Evolutionary conservation across 164 flowering plant species (phyloP), one percentile per base, ranked within the genome.

Genomic region (Protea cynaroides): DNA sequence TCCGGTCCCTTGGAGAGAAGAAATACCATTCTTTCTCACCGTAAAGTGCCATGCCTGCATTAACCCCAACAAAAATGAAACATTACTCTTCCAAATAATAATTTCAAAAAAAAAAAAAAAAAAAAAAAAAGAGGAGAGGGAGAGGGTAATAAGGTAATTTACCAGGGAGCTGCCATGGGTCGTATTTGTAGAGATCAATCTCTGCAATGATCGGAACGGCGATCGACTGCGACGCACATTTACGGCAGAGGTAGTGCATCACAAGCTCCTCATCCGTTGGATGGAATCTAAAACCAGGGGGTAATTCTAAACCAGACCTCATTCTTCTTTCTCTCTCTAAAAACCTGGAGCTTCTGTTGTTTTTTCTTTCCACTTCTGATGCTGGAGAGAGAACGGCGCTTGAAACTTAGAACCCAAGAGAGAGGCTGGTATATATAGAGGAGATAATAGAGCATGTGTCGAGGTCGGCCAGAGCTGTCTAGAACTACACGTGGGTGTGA

Each of bases 21-120:
- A 85, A 85, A 24, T 85, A 85, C 90, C 90, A 83, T 61, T 85
- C 90, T 58, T 85, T 85, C 40, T 85, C 90, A 10, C 90, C 90
- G 25, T 79, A 82, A 14, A 70, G 25, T 1, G 88, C 88, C 84
- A 79, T 58, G 0, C 68, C 90, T 85, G 64, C 63, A 69, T 17
- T 14, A 46, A 56, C n/a, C 15, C 12, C 13, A 29, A 58, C 8
- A 18, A 2, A 37, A 4, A 10, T 43, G 23, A 25, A 6, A 40
- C 8, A 8, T 6, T 17, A 55, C 21, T 12, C 49, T 22, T 22
- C 23, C n/a, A 17, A 21, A 1, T 40, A 56, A 56, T 56, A n/a
- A n/a, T 23, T 44, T 24, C 9, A 46, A 24, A 63, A 0, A 4
- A 46, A 12, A n/a, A 6, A n/a, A n/a, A 21, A 37, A 19, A 25